phyloP scores from a whole-genome alignment of 2,329 filamentous ascomycete genomes.

The Claviceps maximensis region DNA sequence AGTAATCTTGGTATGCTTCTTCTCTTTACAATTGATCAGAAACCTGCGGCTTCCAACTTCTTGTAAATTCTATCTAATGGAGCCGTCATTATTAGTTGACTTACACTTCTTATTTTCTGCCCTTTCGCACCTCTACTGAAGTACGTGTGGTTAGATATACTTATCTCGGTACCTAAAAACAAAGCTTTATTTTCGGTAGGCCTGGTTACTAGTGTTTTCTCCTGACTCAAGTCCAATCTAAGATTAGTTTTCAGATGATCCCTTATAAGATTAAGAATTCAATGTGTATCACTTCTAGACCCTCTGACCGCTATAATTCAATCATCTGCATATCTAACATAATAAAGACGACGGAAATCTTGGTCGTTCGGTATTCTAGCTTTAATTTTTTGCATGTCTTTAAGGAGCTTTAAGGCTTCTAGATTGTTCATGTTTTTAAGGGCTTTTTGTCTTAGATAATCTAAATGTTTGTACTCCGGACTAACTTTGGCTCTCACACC shows the following conservation, averaged over 20 bases:
- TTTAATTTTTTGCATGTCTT: background rate
- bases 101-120: background rate
- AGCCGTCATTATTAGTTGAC: background rate
- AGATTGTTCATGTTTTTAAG: background rate
- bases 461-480: background rate
- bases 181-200: background rate
- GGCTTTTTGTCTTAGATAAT: background rate
- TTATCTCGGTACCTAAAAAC: background rate
- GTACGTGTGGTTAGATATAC: background rate
- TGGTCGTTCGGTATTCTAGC: background rate
- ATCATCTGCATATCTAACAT: background rate
- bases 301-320: background rate
- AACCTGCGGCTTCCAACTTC: background rate
- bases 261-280: background rate
- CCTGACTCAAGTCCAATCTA: background rate
- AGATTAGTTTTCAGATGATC: background rate
- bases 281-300: background rate
- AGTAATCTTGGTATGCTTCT: background rate
- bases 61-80: background rate
- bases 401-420: background rate
- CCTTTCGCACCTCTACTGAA: background rate
- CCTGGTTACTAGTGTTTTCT: background rate
- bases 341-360: background rate
- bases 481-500: background rate
- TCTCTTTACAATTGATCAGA: background rate